Base-by-base conservation (phyloP, 1,284 basidiomycete species). In the Somion occarium region DNA sequence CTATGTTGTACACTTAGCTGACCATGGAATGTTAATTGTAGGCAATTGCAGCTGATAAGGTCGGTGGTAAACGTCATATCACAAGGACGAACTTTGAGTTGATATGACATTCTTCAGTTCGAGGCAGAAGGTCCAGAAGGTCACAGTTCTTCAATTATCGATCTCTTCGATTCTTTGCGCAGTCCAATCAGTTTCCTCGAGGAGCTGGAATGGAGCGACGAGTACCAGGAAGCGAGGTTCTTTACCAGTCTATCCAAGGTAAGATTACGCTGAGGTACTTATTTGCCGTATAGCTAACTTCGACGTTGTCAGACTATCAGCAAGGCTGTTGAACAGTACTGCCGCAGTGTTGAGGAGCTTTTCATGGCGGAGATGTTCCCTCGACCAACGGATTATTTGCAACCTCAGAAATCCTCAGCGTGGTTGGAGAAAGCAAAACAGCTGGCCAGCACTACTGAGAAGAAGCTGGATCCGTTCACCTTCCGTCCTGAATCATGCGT, bases 291-390 rank as follows among this genome's bases (percentile, higher is more conserved):
- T 43, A 12, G 22, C 18, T 37, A 48, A 7, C 4, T 7, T 3
- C 24, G 15, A 34, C 19, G 19, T 24, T 30, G 46, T 9, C 63
- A 97, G 92, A 95, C 87, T 1, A 86, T 97, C 59, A 91, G 91
- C 60, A 89, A 93, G 62, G 90, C 91, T 1, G 78, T 99, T 41
- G 92, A 97, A 60, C 89, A 93, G 65, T 99, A 98, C 66, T 96
- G 94, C 63, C 78, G 83, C 7, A 84, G 78, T 46, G 79, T 98
- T 47, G 96, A 98, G 67, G 83, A 87, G 38, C 78, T 94, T 38
- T 99, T 98, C 70, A 85, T 95, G 73, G 72, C 82, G 9, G 96
- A 98, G 66, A 97, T 98, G 93, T 93, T 90, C 66, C 92, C 93
- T 2, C 81, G 91, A 2, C 84, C 85, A 1, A 71, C 76, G 12